Base-by-base conservation (phyloP, 2,329 filamentous ascomycete genomes). In the Fusarium torulosum region DNA sequence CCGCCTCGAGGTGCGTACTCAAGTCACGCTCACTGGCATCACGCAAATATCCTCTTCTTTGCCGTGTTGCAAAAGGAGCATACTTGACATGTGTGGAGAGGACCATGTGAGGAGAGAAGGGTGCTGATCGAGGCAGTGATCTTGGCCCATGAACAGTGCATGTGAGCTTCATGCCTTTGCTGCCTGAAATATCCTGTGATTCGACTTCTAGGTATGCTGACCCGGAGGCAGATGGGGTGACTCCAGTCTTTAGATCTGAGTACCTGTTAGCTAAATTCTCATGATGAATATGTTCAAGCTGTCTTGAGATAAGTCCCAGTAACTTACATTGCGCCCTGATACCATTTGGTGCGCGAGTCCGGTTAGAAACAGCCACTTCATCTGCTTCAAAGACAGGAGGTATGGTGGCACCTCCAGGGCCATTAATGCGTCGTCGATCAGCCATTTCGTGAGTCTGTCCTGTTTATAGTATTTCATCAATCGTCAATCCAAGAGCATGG, bases 41-140 rank as follows among this genome's bases (percentile, higher is more conserved):
- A 45, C 94, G 89, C 21, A 97, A 82, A 76, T 97, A 97, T 14
- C 94, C 93, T 76, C 92, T 88, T 60, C 96, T 86, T 72, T 91
- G 87, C 59, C 91, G 87, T 7, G 93, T 93, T 4, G 96, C 95
- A 76, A 99, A 99, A 0, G 96, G 94, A 1, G 96, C 94, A 77
- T 97, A 98, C 81, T 98, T 99, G 75, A 99, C 91, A 72, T 97
- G 93, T 4, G 95, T 96, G 15, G 92, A 93, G 51, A 99, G 86
- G 43, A 97, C 90, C 67, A 98, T 88, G 73, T 97, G 94, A 11
- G 96, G 93, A 52, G 93, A 96, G 81, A 97, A 99, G 2, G 93
- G 91, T 27, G 93, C 93, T 56, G 92, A 96, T 76, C 94, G 89
- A 31, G 95, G 94, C 41, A 99, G 86, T 23, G 96, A 94, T 70